Evolutionary conservation across 2,329 filamentous ascomycete species (phyloP).

Genomic region (Dothideomycetes sp.): DNA sequence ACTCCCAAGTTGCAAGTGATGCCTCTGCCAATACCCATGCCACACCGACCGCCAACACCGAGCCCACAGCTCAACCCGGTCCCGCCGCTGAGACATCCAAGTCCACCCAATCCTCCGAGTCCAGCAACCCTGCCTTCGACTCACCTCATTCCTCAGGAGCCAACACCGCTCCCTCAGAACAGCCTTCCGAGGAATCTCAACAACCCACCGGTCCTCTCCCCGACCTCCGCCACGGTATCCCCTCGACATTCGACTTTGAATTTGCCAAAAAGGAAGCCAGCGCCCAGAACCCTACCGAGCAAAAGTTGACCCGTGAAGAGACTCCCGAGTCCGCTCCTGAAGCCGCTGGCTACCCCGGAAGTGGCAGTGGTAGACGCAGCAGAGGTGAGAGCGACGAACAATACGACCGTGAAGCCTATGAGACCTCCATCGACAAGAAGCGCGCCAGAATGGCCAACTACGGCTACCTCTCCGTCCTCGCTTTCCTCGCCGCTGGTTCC

Average conservation of each 20-base stretch:
- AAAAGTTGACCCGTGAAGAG: conserved; percentile 22
- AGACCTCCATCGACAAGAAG: conserved; percentile 81
- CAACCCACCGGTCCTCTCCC: conserved; percentile 56
- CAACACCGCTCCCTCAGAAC: conserved; percentile 26
- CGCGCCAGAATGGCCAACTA: conserved; percentile 68
- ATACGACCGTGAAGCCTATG: conserved; percentile 69
- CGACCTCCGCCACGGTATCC: conserved; percentile 88
- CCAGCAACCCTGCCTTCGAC: conserved; percentile 30
- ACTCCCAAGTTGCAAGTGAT: conserved; percentile 19
- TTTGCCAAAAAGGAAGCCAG: conserved; percentile 35
- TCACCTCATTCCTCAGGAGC: conserved; percentile 25
- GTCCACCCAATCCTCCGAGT: conserved; percentile 16
- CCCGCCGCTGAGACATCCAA: conserved; percentile 8
- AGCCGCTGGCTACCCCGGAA: conserved; percentile 21
- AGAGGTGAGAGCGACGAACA: conserved; percentile 44
- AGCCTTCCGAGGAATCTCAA: conserved; percentile 33
- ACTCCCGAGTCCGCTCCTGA: conserved; percentile 14
- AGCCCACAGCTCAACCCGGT: conserved; percentile 21
- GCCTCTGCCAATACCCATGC: conserved; percentile 27
- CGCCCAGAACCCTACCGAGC: conserved; percentile 17
- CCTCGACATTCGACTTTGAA: conserved; percentile 79
- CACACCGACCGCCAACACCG: conserved; percentile 23
- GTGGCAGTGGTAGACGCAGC: conserved; percentile 29
- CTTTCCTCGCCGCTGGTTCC: conserved; percentile 48
- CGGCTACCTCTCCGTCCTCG: conserved; percentile 55